phyloP scores from a whole-genome alignment of 2,329 filamentous ascomycete genomes.

The Epichloe brachyelytri region DNA sequence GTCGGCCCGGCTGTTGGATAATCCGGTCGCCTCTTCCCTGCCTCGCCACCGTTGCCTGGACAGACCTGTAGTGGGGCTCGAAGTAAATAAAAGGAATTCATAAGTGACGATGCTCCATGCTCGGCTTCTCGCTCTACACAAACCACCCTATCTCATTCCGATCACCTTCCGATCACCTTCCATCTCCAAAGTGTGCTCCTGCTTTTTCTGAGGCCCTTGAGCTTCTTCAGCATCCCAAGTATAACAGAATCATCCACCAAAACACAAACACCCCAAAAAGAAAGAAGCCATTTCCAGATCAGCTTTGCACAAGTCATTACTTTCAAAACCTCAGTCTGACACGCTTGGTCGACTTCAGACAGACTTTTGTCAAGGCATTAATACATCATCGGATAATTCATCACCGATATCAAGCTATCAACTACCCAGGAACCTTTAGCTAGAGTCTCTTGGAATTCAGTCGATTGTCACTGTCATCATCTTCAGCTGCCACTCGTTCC shows the following conservation, averaged over 20 bases:
- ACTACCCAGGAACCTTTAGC: constrained; percentile 42
- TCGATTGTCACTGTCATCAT: constrained; percentile 27
- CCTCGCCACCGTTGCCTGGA: constrained; percentile 21
- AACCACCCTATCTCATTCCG: constrained; percentile 9
- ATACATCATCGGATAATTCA: constrained; percentile 35
- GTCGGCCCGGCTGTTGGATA: constrained; percentile 5
- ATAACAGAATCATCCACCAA: constrained; percentile 8
- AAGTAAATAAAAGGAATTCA: constrained; percentile 34
- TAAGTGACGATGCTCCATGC: constrained; percentile 10
- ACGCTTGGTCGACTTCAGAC: constrained; percentile 27
- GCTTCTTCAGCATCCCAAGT: constrained; percentile 11
- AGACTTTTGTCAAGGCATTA: constrained; percentile 26
- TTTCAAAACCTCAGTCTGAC: constrained; percentile 21
- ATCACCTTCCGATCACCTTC: constrained; percentile 9
- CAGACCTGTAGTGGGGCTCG: constrained; percentile 21
- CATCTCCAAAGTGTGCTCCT: not conserved
- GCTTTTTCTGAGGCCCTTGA: constrained; percentile 5
- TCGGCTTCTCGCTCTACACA: constrained; percentile 15
- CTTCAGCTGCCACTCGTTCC: constrained; percentile 33
- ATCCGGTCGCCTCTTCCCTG: constrained; percentile 1
- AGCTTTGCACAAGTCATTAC: constrained; percentile 24
- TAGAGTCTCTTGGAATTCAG: constrained; percentile 49
- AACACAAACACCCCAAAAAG: not conserved
- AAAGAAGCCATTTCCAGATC: constrained; percentile 18
- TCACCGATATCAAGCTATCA: constrained; percentile 30